Evolutionary conservation across 805 yeast species (phyloP).

Genomic region (Yarrowia porcina): DNA sequence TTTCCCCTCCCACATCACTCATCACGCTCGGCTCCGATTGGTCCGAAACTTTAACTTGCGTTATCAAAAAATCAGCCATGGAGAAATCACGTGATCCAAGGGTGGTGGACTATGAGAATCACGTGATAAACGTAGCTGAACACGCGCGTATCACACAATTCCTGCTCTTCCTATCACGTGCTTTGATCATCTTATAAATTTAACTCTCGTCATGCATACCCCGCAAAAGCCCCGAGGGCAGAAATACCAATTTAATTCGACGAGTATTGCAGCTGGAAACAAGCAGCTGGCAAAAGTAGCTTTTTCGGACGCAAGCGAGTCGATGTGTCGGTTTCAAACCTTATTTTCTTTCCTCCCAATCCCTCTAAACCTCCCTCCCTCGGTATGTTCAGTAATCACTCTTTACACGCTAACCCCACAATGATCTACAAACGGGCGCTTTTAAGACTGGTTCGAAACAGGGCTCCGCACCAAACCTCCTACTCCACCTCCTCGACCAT

Average conservation of each 20-base stretch:
- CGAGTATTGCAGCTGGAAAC: not conserved
- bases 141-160: no score
- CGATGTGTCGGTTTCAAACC: not conserved
- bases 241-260: not conserved
- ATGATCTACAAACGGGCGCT: not conserved
- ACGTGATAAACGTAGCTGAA: no score
- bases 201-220: not conserved
- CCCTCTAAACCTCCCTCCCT: not conserved
- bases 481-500: not conserved
- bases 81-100: not conserved
- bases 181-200: no score
- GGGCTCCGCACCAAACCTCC: not conserved
- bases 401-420: not conserved
- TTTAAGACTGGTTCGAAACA: not conserved
- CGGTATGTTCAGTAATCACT: not conserved
- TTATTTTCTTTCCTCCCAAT: not conserved
- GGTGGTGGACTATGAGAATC: not conserved
- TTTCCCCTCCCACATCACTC: not conserved
- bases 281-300: not conserved
- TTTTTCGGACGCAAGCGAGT: not conserved
- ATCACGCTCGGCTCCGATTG: not conserved
- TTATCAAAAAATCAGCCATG: no score
- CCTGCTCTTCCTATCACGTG: no score
- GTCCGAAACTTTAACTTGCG: not conserved
- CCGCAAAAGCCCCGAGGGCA: not conserved